Base-by-base conservation (phyloP, 2,329 filamentous ascomycete species). In the Byssochlamys sp. region DNA sequence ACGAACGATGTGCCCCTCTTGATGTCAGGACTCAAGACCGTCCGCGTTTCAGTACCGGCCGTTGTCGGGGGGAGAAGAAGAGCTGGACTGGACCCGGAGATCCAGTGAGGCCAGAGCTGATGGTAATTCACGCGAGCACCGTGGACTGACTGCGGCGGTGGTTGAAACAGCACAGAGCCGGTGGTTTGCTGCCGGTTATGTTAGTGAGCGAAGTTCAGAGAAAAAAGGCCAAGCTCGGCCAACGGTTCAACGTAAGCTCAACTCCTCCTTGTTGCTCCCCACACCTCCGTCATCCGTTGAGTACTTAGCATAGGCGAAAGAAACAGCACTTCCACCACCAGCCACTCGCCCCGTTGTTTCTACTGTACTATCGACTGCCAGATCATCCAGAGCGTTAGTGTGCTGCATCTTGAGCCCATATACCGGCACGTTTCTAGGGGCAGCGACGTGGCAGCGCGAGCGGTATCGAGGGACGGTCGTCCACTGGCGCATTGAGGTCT, bases 401-500 rank as follows among this genome's bases (percentile, higher is more conserved):
- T 45, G n/a, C 39, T 45, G 39, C 39, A 45, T 45, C 39, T 7
- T 45, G 39, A 45, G 5, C 39, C 19, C 14, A 19, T 6, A 45
- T 24, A 51, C 27, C 9, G 49, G 27, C 27, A 51, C 49, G 49
- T 28, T 51, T 24, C 11, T 26, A 26, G 49, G 27, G 27, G 10
- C 25, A 51, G 25, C 49, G 49, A 51, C 49, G 49, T 59, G 59
- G 56, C 59, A 54, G 62, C 63, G 62, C 66, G 65, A 65, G 64
- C 58, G 59, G 56, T 59, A 54, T 62, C 62, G 62, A 67, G 65
- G 65, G 64, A 67, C 65, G 67, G 66, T 67, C 63, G 60, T 64
- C 62, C 65, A 68, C 71, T 72, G 69, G 71, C 70, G 71, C 71
- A 72, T 73, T 67, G 70, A 73, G 69, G 71, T 71, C 62, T 60